Percentiles rank a stretch among this genome's conserved stretches.
Evolutionary conservation across 2,329 filamentous ascomycete genomes (phyloP).

Genomic region (Fusarium acutatum): DNA sequence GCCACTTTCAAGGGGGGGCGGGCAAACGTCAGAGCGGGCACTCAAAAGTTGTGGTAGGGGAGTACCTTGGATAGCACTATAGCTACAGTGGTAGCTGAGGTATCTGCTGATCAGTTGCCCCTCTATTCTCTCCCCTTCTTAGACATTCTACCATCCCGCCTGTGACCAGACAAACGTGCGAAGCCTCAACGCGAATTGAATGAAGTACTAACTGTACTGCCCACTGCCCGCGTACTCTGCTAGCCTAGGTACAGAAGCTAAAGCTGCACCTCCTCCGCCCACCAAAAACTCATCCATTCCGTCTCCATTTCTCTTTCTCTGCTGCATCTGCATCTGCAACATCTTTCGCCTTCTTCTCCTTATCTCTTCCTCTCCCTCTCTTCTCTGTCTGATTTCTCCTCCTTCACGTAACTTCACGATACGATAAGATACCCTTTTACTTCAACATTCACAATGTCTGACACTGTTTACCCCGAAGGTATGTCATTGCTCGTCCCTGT

Average conservation of each 20-base stretch:
- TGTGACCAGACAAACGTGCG: conserved; percentile 29
- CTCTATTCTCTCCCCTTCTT: conserved; percentile 52
- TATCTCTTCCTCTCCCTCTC: conserved; percentile 6
- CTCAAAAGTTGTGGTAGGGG: conserved; percentile 2
- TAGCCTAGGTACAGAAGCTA: conserved; percentile 27
- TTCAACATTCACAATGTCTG: conserved; percentile 35
- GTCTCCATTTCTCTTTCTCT: conserved; percentile 20
- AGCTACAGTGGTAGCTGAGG: not conserved
- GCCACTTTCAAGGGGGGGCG: conserved; percentile 9
- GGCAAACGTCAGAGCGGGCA: conserved; percentile 33
- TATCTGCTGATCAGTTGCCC: conserved; percentile 35
- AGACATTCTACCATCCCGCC: conserved; percentile 48
- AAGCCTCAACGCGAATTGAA: conserved; percentile 28
- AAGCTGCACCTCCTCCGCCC: conserved; percentile 39
- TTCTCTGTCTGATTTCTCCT: conserved; percentile 8
- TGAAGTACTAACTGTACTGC: not conserved
- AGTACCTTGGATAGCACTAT: not conserved
- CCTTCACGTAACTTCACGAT: conserved; percentile 24
- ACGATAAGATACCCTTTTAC: conserved; percentile 41
- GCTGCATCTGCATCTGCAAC: conserved; percentile 31
- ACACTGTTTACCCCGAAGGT: conserved; percentile 50
- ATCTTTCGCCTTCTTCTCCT: conserved; percentile 19
- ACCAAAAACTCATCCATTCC: conserved; percentile 40
- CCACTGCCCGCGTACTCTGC: not conserved
- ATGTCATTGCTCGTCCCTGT: conserved; percentile 32